Evolutionary conservation across 495 filamentous ascomycete genomes (phyloP).

Genomic region (Penicillium angulare): DNA sequence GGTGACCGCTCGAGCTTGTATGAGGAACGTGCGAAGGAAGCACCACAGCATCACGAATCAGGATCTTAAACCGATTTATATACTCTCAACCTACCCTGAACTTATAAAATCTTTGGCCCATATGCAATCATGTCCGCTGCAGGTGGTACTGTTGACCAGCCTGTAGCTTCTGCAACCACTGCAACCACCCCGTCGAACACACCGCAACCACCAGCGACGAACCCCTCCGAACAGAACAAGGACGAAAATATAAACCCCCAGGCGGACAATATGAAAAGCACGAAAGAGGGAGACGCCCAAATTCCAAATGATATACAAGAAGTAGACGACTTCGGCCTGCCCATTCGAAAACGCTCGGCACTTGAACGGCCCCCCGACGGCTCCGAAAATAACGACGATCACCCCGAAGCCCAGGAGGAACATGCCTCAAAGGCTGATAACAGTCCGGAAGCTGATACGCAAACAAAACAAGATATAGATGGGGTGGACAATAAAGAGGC

Average conservation of each 20-base stretch:
- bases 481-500: not conserved
- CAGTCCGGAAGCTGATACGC: not conserved
- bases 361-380: slow-evolving; percentile 15
- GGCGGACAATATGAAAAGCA: not conserved
- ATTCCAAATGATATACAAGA: slow-evolving; percentile 18
- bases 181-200: slow-evolving; percentile 11
- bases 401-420: slow-evolving; percentile 23
- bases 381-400: slow-evolving; percentile 18
- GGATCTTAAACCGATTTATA: not conserved
- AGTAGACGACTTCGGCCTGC: slow-evolving; percentile 48
- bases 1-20: slow-evolving; percentile 14
- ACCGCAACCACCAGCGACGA: slow-evolving; percentile 6
- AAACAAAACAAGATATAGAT: slow-evolving; percentile 6
- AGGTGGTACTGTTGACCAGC: slow-evolving; percentile 16
- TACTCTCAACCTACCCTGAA: slow-evolving; percentile 2
- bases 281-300: slow-evolving; percentile 1
- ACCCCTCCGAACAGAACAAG: slow-evolving; percentile 4
- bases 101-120: slow-evolving; percentile 15
- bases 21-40: slow-evolving; percentile 18
- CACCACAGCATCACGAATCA: slow-evolving; percentile 6
- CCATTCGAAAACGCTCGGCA: slow-evolving; percentile 33
- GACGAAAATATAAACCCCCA: not conserved
- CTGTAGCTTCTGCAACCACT: slow-evolving; percentile 8
- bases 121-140: slow-evolving; percentile 32
- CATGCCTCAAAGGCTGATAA: not conserved